Base-by-base conservation (phyloP, 1,139 yeast genomes). In the Geotrichum carabidarum region DNA sequence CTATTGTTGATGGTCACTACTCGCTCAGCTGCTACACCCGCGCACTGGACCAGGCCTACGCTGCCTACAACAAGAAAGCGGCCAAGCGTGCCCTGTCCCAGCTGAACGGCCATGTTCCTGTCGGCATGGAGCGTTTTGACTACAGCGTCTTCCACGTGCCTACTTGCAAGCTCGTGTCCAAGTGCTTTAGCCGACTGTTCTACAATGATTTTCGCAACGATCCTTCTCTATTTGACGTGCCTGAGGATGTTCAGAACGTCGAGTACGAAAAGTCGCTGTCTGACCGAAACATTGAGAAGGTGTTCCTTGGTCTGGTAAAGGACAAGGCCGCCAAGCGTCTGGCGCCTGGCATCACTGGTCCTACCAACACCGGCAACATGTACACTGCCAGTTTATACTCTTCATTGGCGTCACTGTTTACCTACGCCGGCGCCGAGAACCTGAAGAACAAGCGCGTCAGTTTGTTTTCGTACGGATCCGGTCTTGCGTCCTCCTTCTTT, bases 131-230 rank as follows among this genome's bases (percentile, higher is more conserved):
- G 64, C 82, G 84, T 73, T 94, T 94, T 70, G 97, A 90, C 74
- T 94, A 86, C 78, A 85, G 87, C 66, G 95, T 93, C 49, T 94
- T 93, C 91, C 99, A 94, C 73, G 97, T 91, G 53, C 99, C 99
- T 70, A 94, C 95, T 60, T 91, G 99, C 76, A 94, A 94, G 77
- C 80, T 91, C 69, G 98, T 93, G 59, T 77, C 84, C 67, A 94
- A 94, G 77, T 87, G 95, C 30, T 94, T 83, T 72, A 99, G 96
- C 53, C 85, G 99, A 76, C 75, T 94, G 71, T 74, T 87, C 65
- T 94, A 86, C 80, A 86, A 90, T 71, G 99, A 93, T 74, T 91
- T 79, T 78, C 77, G 77, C 67, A 77, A 83, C 59, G 78, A 87
- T 72, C 83, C 94, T 66, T 63, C 70, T 61, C 53, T 68, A 69